Conservation (phyloP, 2,329 filamentous ascomycete genomes). For the Aphanoascus verrucosus region DNA sequence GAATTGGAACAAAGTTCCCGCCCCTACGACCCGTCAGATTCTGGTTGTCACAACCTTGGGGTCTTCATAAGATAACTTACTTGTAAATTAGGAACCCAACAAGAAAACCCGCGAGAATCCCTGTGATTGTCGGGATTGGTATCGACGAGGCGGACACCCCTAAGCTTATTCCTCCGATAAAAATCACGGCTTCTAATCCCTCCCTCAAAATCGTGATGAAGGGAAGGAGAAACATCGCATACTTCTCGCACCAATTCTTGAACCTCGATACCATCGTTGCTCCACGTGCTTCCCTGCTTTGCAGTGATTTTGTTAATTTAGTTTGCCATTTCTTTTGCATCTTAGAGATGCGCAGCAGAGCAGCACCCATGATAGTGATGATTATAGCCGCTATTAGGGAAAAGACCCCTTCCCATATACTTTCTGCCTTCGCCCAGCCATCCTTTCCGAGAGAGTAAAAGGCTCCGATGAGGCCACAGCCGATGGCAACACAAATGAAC, state of each 20-base stretch:
- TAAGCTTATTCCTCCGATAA: slow-evolving; percentile 12
- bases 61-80: background rate
- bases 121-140: slow-evolving; percentile 10
- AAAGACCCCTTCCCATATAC: slow-evolving; percentile 12
- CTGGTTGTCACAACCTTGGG: background rate
- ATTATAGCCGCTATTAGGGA: slow-evolving; percentile 11
- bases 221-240: slow-evolving; percentile 12
- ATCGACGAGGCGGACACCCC: slow-evolving; percentile 10
- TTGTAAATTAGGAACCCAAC: slow-evolving; percentile 13
- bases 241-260: slow-evolving; percentile 12
- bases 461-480: slow-evolving; percentile 11
- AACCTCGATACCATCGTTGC: background rate
- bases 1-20: slow-evolving; percentile 12
- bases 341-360: slow-evolving; percentile 12
- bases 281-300: slow-evolving; percentile 1
- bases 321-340: slow-evolving; percentile 12
- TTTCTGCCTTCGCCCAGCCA: slow-evolving; percentile 11
- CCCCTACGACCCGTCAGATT: background rate
- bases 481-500: slow-evolving; percentile 9
- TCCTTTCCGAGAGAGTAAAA: slow-evolving; percentile 13
- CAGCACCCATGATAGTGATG: slow-evolving; percentile 13
- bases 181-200: slow-evolving; percentile 12
- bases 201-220: slow-evolving; percentile 12
- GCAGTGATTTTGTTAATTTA: slow-evolving; percentile 6
- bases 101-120: slow-evolving; percentile 7